phyloP scores from a whole-genome alignment of 257 asterid genomes.

The Solanum corneliomulleri region DNA sequence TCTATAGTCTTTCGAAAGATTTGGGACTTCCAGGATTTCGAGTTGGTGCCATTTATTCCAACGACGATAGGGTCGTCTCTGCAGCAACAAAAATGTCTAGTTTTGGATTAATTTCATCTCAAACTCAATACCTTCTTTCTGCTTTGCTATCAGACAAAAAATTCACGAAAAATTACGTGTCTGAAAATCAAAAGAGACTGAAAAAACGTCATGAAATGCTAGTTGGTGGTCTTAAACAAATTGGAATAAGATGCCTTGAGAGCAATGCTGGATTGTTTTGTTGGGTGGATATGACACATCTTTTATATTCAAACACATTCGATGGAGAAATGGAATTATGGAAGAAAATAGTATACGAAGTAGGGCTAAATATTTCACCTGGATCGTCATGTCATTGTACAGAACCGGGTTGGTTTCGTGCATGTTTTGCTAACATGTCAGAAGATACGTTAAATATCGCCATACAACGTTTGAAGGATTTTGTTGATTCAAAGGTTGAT shows the following conservation, averaged over 20 bases:
- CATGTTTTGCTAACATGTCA: background rate
- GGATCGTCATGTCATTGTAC: slow-evolving; percentile 1
- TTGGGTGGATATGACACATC: slow-evolving; percentile 5
- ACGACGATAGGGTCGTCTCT: background rate
- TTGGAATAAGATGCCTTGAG: background rate
- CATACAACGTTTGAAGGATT: background rate
- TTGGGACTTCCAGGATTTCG: slow-evolving; percentile 5
- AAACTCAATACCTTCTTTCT: slow-evolving; percentile 2
- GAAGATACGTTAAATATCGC: background rate
- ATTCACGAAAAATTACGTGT: background rate
- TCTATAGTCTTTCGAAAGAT: slow-evolving; percentile 6
- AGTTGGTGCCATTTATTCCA: slow-evolving; percentile 12
- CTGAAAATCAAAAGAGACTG: slow-evolving; percentile 1
- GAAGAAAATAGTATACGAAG: background rate
- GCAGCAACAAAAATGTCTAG: slow-evolving; percentile 11
- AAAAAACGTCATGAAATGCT: slow-evolving; percentile 3
- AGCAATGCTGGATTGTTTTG: slow-evolving; percentile 6
- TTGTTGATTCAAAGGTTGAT: background rate
- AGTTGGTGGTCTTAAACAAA: background rate
- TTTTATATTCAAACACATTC: background rate
- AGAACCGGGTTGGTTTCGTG: slow-evolving; percentile 7
- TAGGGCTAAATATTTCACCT: background rate
- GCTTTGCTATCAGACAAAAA: background rate
- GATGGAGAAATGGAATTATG: background rate
- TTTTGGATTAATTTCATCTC: slow-evolving; percentile 6